Evolutionary conservation across 2,329 filamentous ascomycete species (phyloP).

Genomic region (Colletotrichum camelliae): DNA sequence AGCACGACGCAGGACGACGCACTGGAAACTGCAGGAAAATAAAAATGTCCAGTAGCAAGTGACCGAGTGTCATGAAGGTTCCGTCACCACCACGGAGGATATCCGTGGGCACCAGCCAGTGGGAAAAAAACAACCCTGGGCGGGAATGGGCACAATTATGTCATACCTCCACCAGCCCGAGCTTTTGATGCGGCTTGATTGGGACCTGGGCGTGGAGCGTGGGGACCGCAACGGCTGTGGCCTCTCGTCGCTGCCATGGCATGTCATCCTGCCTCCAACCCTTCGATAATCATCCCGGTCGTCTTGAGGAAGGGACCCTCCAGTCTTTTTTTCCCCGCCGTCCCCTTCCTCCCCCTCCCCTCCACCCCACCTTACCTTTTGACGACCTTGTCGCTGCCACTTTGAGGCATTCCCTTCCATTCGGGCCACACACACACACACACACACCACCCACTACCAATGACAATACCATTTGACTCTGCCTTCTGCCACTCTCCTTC

Average conservation of each 20-base stretch:
- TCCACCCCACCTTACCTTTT: not conserved
- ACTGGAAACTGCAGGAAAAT: not conserved
- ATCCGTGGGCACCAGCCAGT: not conserved
- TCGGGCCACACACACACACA: not conserved
- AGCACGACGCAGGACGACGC: not conserved
- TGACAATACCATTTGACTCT: not conserved
- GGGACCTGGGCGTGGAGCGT: not conserved
- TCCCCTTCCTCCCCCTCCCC: not conserved
- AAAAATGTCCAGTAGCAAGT: not conserved
- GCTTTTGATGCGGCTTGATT: slow-evolving; percentile 11
- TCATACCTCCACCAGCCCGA: slow-evolving; percentile 25
- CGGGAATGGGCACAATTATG: slow-evolving; percentile 23
- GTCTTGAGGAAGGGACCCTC: not conserved
- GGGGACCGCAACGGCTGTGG: not conserved
- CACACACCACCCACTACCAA: too few relatives aligned
- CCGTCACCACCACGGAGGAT: slow-evolving; percentile 2
- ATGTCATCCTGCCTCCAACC: slow-evolving; percentile 35
- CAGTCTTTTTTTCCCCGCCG: not conserved
- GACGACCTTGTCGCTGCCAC: not conserved
- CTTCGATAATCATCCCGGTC: not conserved
- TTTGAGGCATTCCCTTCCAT: not conserved
- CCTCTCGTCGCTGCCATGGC: slow-evolving; percentile 7
- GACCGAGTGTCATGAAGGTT: not conserved
- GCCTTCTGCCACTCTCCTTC: not conserved
- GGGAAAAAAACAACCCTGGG: not conserved